A percentile compares a stretch with the other conserved stretches of the same genome.
These are phyloP conservation scores for Vicia villosa DNA, from an alignment of 306 rosid species.

Conservation along the genomic window DNA sequence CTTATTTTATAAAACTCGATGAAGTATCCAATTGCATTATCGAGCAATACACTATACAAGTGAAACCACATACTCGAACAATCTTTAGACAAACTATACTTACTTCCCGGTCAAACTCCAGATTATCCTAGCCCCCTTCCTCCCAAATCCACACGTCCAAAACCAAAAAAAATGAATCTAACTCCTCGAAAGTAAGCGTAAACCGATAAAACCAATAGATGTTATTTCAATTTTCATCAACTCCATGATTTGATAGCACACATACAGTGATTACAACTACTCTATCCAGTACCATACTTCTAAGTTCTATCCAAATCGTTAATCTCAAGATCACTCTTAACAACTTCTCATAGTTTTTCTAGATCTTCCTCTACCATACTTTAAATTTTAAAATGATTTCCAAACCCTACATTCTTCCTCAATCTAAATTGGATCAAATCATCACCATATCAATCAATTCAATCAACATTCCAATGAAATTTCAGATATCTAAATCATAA, in stretches of 20 bases:
- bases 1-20: not conserved
- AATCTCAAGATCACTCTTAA: no score
- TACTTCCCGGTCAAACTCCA: not conserved
- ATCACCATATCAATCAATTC: not conserved
- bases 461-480: not conserved
- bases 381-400: no score
- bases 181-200: not conserved
- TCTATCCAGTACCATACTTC: no score
- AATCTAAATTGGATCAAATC: not conserved
- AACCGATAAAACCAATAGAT: not conserved
- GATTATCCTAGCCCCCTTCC: not conserved
- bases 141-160: not conserved
- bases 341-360: no score
- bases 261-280: no score
- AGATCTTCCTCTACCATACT: no score
- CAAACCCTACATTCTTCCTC: slow-evolving; percentile 6
- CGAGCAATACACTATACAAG: not conserved
- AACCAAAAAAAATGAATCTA: not conserved
- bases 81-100: not conserved
- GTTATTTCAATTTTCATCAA: not conserved
- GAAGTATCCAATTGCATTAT: slow-evolving; percentile 6
- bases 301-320: no score
- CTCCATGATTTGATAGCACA: not conserved
- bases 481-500: not conserved
- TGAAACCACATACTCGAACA: not conserved